These are phyloP conservation scores for Tetracladium setigerum DNA, from an alignment of 495 filamentous ascomycete genomes.

Conservation along the genomic window DNA sequence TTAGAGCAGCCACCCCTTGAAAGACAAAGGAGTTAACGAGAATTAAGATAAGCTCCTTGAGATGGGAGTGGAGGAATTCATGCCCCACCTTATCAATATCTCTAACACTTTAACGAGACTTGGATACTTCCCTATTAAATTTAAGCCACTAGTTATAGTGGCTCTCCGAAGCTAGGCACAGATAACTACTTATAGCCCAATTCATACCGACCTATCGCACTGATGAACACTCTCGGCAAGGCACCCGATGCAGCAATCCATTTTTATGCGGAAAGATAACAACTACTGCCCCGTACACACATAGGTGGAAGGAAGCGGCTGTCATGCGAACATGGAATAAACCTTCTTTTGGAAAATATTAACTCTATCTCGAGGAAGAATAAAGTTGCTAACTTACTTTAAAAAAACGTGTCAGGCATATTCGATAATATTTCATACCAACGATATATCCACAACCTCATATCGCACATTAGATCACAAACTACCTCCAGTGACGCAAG, in stretches of 20 bases:
- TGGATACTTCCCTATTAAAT: conserved; percentile 1
- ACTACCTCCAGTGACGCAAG: conserved; percentile 7
- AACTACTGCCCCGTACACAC: conserved; percentile 21
- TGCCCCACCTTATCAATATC: too few relatives aligned
- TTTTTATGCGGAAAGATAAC: conserved; percentile 18
- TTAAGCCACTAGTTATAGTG: conserved; percentile 22
- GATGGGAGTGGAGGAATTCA: too few relatives aligned
- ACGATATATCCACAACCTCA: conserved; percentile 20
- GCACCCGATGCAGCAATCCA: conserved; percentile 22
- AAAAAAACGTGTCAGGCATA: conserved; percentile 20
- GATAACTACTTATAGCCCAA: conserved; percentile 25
- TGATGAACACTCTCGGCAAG: conserved; percentile 32
- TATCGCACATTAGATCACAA: conserved; percentile 5
- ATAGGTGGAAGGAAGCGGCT: conserved; percentile 17
- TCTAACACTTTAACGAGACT: conserved; percentile 21
- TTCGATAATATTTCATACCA: conserved; percentile 19
- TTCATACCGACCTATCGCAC: conserved; percentile 26
- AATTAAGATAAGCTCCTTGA: too few relatives aligned
- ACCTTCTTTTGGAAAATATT: conserved; percentile 19
- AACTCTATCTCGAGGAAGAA: conserved; percentile 8
- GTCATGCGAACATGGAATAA: conserved; percentile 18
- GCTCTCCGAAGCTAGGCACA: conserved; percentile 24
- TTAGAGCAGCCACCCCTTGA: too few relatives aligned
- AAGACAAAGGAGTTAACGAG: too few relatives aligned
- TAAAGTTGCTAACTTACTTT: conserved; percentile 8